These are phyloP conservation scores for Syzygium aromaticum DNA, from an alignment of 345 rosid genomes.

Conservation along the genomic window DNA sequence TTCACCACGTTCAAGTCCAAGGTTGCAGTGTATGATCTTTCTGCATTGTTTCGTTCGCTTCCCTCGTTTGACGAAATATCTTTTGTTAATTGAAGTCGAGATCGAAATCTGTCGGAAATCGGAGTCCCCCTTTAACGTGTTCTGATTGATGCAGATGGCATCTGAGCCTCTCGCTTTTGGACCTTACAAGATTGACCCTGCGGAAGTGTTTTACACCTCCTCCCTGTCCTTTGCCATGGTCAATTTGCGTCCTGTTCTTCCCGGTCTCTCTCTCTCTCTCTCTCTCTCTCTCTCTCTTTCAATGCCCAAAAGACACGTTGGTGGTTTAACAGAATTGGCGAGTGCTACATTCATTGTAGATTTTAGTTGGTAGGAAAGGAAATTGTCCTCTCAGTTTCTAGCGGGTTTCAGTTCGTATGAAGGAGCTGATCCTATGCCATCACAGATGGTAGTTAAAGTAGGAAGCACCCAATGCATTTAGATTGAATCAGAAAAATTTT, in stretches of 20 bases:
- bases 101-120: not conserved
- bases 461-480: not conserved
- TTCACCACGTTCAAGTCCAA: not conserved
- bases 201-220: conserved; percentile 75
- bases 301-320: not conserved
- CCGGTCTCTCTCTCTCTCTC: not conserved
- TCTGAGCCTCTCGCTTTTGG: conserved; percentile 33
- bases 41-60: not conserved
- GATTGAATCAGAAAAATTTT: not conserved
- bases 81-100: not conserved
- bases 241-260: conserved; percentile 80
- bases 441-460: not conserved
- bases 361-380: not conserved
- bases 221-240: conserved; percentile 72
- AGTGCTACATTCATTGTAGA: not conserved
- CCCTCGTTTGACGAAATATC: not conserved
- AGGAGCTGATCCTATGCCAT: not conserved
- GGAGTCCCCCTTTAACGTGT: not conserved
- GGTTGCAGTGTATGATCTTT: not conserved
- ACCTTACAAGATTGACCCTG: conserved; percentile 54
- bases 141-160: not conserved
- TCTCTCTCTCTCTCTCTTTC: not conserved
- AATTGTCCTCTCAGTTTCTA: not conserved
- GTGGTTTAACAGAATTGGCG: not conserved
- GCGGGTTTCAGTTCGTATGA: not conserved